Evolutionary conservation across 139 green algal species (phyloP), one percentile per base, ranked within the genome.

Genomic region (Raphidocelis subcapitata): DNA sequence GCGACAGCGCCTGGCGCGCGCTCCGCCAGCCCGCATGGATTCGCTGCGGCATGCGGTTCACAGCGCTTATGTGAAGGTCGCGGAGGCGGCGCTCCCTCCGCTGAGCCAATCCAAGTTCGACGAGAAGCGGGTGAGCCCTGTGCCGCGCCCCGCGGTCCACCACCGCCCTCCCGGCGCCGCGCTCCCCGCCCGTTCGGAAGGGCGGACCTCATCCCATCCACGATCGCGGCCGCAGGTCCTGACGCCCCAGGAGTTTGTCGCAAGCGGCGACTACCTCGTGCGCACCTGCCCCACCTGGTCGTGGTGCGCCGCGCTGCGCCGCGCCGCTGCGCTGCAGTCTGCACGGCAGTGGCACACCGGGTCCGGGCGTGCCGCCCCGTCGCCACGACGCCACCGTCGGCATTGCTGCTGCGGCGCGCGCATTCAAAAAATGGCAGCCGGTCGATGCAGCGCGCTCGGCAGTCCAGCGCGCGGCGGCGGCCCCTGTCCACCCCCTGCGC

Each of bases 241-340:
- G 0, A 97, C 92, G 14, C 92, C 92, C 0, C 86, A 94, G 23
- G 90, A 97, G 63, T 97, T 97, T 69, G 82, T 96, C 10, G 47
- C 47, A 23, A 86, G 90, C 18, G 92, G 92, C 15, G 92, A 97
- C 66, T 94, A 89, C 46, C 76, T 97, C 0, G 91, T 96, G 14
- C 81, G 87, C 18, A 83, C 86, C 2, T 97, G 90, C 70, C 89
- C 90, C 5, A 96, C 92, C 0, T 97, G 92, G 92, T 75, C 79
- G 5, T 97, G 92, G 91, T 96, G 62, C 57, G 83, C 41, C 28
- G 36, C 21, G 28, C 29, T 31, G 28, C n/a, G 10, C n/a, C 26
- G 24, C 41, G 33, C 67, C 31, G 20, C 37, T 72, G 51, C 65
- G 62, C 15, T 14, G 26, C 5, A 31, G 26, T 14, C 37, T 59